phyloP scores from a whole-genome alignment of 306 rosid genomes.

The Inga laurina region DNA sequence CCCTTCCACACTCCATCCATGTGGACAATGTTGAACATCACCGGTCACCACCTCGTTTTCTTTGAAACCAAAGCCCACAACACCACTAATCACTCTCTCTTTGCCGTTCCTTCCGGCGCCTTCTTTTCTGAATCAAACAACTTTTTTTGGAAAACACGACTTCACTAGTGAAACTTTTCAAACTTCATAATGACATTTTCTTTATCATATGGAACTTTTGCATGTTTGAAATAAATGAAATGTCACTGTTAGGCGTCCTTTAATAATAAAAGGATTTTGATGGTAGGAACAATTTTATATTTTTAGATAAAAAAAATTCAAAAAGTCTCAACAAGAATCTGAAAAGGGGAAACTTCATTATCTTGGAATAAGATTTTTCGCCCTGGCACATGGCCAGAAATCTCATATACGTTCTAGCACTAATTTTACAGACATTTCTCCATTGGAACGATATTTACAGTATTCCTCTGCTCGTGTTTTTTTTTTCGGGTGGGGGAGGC shows the following conservation, averaged over 20 bases:
- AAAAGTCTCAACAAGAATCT: background rate
- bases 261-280: background rate
- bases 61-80: background rate
- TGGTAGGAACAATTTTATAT: background rate
- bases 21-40: background rate
- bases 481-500: background rate
- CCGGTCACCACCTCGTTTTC: background rate
- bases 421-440: slow-evolving; percentile 50
- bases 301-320: background rate
- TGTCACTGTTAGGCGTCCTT: background rate
- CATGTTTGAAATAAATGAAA: slow-evolving; percentile 1
- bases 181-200: background rate
- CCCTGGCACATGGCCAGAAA: background rate
- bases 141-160: background rate
- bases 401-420: slow-evolving; percentile 35
- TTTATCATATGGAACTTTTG: background rate
- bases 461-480: background rate
- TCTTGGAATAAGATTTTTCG: background rate
- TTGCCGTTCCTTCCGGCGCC: background rate
- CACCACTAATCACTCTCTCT: slow-evolving; percentile 10
- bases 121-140: background rate
- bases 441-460: slow-evolving; percentile 60
- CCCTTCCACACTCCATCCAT: background rate
- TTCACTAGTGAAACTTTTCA: background rate
- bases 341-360: background rate